phyloP scores from a whole-genome alignment of 148 eudicot species.

The Silene uniflora region DNA sequence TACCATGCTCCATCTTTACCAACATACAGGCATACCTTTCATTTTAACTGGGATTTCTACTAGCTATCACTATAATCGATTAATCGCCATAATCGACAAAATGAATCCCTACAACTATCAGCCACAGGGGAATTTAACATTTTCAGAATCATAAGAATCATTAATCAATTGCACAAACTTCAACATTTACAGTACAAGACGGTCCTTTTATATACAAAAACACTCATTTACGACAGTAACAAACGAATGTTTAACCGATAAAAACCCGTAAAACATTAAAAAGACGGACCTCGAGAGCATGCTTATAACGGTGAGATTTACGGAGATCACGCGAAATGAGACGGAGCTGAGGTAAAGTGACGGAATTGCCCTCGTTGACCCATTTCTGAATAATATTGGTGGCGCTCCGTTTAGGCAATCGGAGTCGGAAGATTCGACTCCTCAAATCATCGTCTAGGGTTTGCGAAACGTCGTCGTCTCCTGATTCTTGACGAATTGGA shows the following conservation, averaged over 20 bases:
- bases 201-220: too few species aligned
- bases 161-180: not conserved
- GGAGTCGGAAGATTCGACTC: conserved; percentile 70
- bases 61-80: not conserved
- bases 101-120: not conserved
- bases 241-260: too few species aligned
- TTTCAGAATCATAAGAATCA: not conserved
- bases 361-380: conserved; percentile 58
- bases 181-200: not conserved
- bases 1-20: too few species aligned
- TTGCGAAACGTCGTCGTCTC: conserved; percentile 29
- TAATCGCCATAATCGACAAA: not conserved
- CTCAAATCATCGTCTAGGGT: conserved; percentile 46
- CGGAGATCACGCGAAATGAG: conserved; percentile 58
- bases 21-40: not conserved
- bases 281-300: conserved; percentile 76
- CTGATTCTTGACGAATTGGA: conserved; percentile 24
- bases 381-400: conserved; percentile 65
- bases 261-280: not conserved
- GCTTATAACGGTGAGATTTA: conserved; percentile 64
- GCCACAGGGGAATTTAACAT: too few species aligned
- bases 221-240: too few species aligned
- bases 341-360: conserved; percentile 59
- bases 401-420: conserved; percentile 83
- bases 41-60: not conserved